Evolutionary conservation across 1,284 basidiomycete genomes (phyloP), one percentile per base, ranked within the genome.

Genomic region (Anthracocystis panici-leucophaei): DNA sequence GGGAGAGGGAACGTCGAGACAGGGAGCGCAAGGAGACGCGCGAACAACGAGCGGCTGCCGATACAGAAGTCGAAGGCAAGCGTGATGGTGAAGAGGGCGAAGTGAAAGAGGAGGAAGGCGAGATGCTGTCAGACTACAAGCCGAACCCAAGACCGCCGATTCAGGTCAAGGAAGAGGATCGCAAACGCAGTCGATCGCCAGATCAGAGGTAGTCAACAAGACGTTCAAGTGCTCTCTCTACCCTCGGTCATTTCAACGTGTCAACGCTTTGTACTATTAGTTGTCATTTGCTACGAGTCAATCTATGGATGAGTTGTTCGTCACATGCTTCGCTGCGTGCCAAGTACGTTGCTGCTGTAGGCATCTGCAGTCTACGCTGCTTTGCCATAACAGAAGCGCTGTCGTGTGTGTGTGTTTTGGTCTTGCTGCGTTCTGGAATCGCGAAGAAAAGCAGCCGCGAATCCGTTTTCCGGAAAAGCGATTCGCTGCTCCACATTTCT

Each of bases 21-120:
- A 56, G 71, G 5, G 75, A 77, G 40, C 71, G 75, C 33, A 69
- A 67, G 41, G 73, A 78, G 54, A 65, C 60, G 5, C 67, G 75
- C 25, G 67, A 74, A 57, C 67, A 68, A 45, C 66, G 67, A 23
- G 48, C 64, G 14, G 63, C 48, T 20, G 62, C 49, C 33, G 55
- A 63, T 10, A 54, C 48, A 7, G 62, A 57, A 33, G 48, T 27
- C 0, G 56, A 56, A 2, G 45, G 33, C 9, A 73, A 61, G 42
- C 65, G 65, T 14, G 53, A 40, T 16, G 64, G 60, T 10, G 70
- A 74, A 44, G 71, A 74, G 41, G 71, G 65, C 20, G 65, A 75
- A 41, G 54, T 65, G 25, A 51, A 44, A 10, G 61, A 65, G 25
- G 71, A 74, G 51, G 69, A 66, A 35, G 65, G 66, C 33, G 72